These are phyloP conservation scores for Phaeoacremonium minimum DNA, from an alignment of 2,329 filamentous ascomycete species.

Conservation along the genomic window DNA sequence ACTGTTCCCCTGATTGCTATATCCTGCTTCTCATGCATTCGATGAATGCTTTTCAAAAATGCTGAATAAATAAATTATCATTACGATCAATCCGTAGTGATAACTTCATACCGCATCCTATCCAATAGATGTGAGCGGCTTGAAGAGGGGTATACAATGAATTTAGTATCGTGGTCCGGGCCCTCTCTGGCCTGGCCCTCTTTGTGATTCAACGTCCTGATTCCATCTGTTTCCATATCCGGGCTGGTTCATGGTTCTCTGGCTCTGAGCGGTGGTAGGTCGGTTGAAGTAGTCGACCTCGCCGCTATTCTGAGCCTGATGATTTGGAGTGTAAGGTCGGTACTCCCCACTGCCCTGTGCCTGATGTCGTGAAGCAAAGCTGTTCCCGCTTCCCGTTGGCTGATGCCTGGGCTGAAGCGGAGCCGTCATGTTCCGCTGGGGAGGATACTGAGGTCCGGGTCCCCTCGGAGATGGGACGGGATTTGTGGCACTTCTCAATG, in stretches of 20 bases:
- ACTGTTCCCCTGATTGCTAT: too few relatives aligned
- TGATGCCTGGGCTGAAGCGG: conserved; percentile 17
- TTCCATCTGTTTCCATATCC: neutral
- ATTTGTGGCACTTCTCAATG: conserved; percentile 21
- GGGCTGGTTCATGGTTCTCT: conserved; percentile 5
- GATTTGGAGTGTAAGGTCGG: conserved; percentile 1
- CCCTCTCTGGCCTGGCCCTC: too few relatives aligned
- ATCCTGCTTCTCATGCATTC: too few relatives aligned
- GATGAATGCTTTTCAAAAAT: too few relatives aligned
- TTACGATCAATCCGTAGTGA: too few relatives aligned
- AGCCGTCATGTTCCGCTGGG: conserved; percentile 27
- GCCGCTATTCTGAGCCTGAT: neutral
- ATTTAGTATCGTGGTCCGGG: too few relatives aligned
- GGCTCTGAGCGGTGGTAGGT: conserved; percentile 10
- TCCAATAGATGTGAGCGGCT: too few relatives aligned
- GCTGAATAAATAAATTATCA: too few relatives aligned
- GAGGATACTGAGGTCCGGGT: conserved; percentile 15
- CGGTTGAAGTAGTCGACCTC: conserved; percentile 7
- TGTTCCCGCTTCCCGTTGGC: conserved; percentile 1
- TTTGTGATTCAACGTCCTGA: neutral
- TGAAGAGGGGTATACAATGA: too few relatives aligned
- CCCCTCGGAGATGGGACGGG: conserved; percentile 17
- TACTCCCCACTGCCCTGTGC: conserved; percentile 3
- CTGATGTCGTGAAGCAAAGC: neutral
- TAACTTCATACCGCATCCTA: too few relatives aligned